A percentile compares a stretch with the other conserved stretches of the same genome.
These are phyloP conservation scores for Globisporangium spiculum DNA, from an alignment of 352 stramenopile species.

Conservation along the genomic window DNA sequence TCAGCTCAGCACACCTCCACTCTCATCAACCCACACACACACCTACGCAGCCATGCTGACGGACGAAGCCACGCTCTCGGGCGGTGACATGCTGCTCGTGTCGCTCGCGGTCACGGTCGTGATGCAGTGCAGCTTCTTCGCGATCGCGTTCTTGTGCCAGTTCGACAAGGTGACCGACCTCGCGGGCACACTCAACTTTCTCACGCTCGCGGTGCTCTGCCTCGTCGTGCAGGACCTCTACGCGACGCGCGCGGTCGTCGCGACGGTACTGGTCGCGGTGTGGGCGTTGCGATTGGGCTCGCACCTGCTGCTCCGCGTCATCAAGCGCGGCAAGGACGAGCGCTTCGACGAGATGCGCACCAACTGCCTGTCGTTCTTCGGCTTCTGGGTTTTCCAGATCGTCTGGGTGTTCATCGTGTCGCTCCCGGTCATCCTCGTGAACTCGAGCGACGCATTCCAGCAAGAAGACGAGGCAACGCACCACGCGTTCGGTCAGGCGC, in stretches of 20 bases:
- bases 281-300: conserved; percentile 68
- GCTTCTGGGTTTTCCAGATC: conserved; percentile 82
- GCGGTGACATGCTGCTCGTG: conserved; percentile 41
- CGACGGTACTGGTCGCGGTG: conserved; percentile 37
- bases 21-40: background rate
- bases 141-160: conserved; percentile 50
- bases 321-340: conserved; percentile 66
- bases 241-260: conserved; percentile 44
- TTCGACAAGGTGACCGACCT: conserved; percentile 72
- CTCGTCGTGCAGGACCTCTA: conserved; percentile 45
- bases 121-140: conserved; percentile 66
- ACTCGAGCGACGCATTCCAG: conserved; percentile 33
- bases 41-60: background rate
- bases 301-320: conserved; percentile 64
- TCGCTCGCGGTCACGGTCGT: conserved; percentile 42
- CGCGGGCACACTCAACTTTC: conserved; percentile 59
- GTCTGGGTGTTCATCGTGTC: conserved; percentile 79
- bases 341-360: conserved; percentile 77
- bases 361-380: conserved; percentile 61
- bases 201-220: conserved; percentile 45
- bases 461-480: conserved; percentile 7
- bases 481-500: conserved; percentile 30
- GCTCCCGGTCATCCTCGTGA: conserved; percentile 60
- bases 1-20: background rate
- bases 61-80: conserved; percentile 11